A percentile compares a stretch with the other conserved stretches of the same genome.
These are phyloP conservation scores for Elsinoe arachidis DNA, from an alignment of 2,329 filamentous ascomycete species.

Conservation along the genomic window DNA sequence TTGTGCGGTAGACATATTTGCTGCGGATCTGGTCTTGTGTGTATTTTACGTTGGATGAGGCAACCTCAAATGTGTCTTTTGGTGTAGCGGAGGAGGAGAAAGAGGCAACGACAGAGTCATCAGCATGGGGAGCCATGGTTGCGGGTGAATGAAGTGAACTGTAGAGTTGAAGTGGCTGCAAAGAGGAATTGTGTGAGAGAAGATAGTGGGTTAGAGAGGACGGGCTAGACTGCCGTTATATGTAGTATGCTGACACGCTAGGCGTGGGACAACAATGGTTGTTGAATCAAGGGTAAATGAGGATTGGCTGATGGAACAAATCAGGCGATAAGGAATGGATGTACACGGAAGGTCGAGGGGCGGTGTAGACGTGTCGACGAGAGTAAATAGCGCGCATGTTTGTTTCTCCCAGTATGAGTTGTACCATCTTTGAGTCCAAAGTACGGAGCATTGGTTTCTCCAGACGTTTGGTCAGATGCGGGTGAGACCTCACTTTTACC, in stretches of 20 bases:
- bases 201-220: not conserved
- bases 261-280: not conserved
- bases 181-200: not conserved
- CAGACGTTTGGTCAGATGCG: conserved; percentile 9
- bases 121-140: conserved; percentile 90
- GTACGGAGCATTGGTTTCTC: conserved; percentile 13
- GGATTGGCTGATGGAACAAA: not conserved
- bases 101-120: conserved; percentile 38
- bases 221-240: not conserved
- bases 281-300: not conserved
- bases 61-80: conserved; percentile 58
- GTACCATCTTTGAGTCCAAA: conserved; percentile 1
- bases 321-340: not conserved
- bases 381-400: conserved; percentile 14
- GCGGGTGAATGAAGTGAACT: not conserved
- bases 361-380: not conserved
- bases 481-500: not conserved
- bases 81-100: conserved; percentile 29
- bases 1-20: conserved; percentile 95
- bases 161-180: not conserved
- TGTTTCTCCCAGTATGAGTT: conserved; percentile 13
- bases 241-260: not conserved
- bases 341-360: conserved; percentile 9
- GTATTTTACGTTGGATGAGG: conserved; percentile 88
- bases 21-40: conserved; percentile 79